A percentile compares a stretch with the other conserved stretches of the same genome.
phyloP scores from a whole-genome alignment of 2,329 filamentous ascomycete species.

The Elsinoe australis region DNA sequence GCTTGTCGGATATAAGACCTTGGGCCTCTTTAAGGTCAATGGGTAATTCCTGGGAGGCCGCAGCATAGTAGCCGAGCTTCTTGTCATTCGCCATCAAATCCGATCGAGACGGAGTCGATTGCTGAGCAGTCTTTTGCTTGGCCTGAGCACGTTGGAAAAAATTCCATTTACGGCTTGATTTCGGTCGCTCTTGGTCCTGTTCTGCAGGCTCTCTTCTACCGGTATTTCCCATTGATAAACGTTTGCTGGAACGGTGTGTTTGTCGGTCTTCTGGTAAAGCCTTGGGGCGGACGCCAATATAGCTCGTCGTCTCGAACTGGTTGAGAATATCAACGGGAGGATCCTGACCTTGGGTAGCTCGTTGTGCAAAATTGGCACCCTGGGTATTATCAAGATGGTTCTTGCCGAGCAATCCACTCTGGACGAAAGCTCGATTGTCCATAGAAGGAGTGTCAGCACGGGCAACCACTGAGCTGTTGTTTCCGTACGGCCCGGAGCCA shows the following conservation, averaged over 20 bases:
- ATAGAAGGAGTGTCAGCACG: constrained; percentile 20
- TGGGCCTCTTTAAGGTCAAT: no score
- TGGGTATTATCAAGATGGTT: not conserved
- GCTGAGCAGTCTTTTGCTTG: constrained; percentile 24
- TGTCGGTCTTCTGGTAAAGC: no score
- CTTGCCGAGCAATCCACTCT: constrained; percentile 11
- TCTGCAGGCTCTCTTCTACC: not conserved
- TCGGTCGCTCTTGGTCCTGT: constrained; percentile 21
- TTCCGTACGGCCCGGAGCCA: not conserved
- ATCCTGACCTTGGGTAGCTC: not conserved
- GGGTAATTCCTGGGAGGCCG: constrained; percentile 19
- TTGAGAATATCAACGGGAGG: not conserved
- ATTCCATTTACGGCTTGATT: constrained; percentile 47
- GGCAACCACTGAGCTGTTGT: not conserved
- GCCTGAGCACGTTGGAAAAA: constrained; percentile 49
- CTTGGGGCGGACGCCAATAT: not conserved
- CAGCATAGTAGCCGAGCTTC: constrained; percentile 7
- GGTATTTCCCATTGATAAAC: not conserved
- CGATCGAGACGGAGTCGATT: constrained; percentile 20
- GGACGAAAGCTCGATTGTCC: constrained; percentile 28
- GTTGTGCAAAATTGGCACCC: constrained; percentile 1
- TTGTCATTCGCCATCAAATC: not conserved
- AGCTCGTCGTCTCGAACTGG: constrained; percentile 8
- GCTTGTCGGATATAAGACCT: no score
- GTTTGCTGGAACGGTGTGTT: not conserved